A percentile compares a stretch with the other conserved stretches of the same genome.
Evolutionary conservation across 345 rosid genomes (phyloP).

Genomic region (Nephelium lappaceum): DNA sequence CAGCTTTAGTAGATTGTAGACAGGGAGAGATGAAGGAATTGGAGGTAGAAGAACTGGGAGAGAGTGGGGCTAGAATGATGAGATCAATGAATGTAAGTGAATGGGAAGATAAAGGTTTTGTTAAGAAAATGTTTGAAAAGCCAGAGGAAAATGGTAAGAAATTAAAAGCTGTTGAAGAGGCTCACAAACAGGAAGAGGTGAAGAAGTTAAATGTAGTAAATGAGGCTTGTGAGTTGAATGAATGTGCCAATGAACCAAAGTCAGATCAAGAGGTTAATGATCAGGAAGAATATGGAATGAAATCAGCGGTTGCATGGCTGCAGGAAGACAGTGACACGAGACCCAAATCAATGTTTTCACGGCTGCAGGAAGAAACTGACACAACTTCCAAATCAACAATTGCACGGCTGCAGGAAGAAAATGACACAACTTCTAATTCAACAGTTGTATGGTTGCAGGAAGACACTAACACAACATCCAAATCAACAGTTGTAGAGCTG

Average conservation of each 20-base stretch:
- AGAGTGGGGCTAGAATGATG: constrained; percentile 36
- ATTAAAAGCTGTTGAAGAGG: constrained; percentile 35
- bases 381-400: too few species aligned
- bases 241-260: constrained; percentile 21
- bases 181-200: constrained; percentile 33
- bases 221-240: constrained; percentile 32
- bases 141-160: constrained; percentile 36
- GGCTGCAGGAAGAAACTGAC: constrained; percentile 26
- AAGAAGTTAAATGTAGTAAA: constrained; percentile 36
- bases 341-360: constrained; percentile 20
- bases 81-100: constrained; percentile 27
- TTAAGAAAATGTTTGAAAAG: constrained; percentile 30
- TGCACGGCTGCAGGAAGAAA: too few species aligned
- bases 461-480: background rate
- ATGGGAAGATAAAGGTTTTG: constrained; percentile 28
- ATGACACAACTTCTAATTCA: too few species aligned
- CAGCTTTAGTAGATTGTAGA: constrained; percentile 32
- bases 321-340: constrained; percentile 18
- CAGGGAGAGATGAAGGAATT: constrained; percentile 36
- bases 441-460: too few species aligned
- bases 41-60: constrained; percentile 39
- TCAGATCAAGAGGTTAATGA: constrained; percentile 31
- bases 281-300: constrained; percentile 40
- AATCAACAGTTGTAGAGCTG: constrained; percentile 26
- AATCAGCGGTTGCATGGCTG: constrained; percentile 25